These are phyloP conservation scores for Fusarium subtropicale DNA, from an alignment of 2,329 filamentous ascomycete species.

Conservation along the genomic window DNA sequence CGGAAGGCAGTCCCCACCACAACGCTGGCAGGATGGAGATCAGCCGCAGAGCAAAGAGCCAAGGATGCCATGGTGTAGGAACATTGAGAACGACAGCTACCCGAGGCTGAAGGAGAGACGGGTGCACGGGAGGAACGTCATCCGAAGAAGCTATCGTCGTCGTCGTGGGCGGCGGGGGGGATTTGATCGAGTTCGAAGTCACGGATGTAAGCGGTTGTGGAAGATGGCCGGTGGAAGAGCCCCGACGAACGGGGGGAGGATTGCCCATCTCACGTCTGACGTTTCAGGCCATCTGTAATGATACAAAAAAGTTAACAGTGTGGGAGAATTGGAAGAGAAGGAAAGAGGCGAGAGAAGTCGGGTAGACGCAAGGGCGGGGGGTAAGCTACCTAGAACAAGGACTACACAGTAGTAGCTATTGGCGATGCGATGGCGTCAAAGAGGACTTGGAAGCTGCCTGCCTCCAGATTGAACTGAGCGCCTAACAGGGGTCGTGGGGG, in stretches of 20 bases:
- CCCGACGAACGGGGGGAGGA: constrained; percentile 44
- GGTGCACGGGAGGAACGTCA: constrained; percentile 40
- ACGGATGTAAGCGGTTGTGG: constrained; percentile 34
- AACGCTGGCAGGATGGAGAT: constrained; percentile 76
- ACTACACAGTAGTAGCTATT: constrained; percentile 18
- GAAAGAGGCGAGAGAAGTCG: constrained; percentile 5
- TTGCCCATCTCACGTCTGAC: constrained; percentile 44
- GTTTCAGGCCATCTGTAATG: constrained; percentile 45
- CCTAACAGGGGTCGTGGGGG: constrained; percentile 32
- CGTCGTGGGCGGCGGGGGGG: constrained; percentile 8
- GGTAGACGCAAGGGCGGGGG: constrained; percentile 20
- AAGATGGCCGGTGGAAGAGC: constrained; percentile 44
- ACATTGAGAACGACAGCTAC: constrained; percentile 83
- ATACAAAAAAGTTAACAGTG: constrained; percentile 1
- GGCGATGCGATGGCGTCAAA: constrained; percentile 42
- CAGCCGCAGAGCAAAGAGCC: constrained; percentile 78
- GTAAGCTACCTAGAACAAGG: not conserved
- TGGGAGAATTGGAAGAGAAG: not conserved
- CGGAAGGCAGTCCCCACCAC: constrained; percentile 77
- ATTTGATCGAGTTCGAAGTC: constrained; percentile 23
- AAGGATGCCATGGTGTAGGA: constrained; percentile 77
- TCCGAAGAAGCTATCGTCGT: constrained; percentile 19
- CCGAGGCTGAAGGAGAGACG: constrained; percentile 75
- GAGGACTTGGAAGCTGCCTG: constrained; percentile 16
- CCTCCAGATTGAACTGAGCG: constrained; percentile 14